Evolutionary conservation across 2,329 filamentous ascomycete species (phyloP), one percentile per base, ranked within the genome.

Genomic region (Aureobasidium mangrovei): DNA sequence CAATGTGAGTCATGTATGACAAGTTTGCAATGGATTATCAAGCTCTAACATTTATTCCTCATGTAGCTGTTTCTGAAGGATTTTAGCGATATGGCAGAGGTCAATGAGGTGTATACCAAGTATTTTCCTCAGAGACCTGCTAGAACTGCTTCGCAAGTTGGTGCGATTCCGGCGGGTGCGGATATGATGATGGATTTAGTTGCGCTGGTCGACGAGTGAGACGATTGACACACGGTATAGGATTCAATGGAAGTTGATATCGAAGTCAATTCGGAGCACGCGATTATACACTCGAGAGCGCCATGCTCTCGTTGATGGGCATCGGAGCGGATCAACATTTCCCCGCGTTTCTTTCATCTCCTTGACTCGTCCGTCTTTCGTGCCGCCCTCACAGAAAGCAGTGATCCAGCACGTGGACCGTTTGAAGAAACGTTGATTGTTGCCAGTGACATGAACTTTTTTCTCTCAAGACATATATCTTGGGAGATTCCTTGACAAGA

Each of bases 291-390:
- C 18, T 18, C 18, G 18, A 18, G 18, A 18, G 18, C 18, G 18
- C 18, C 18, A 18, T 18, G 18, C 18, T 18, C 18, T 18, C 18
- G 18, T 35, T 35, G 7, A 12, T 35, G 32, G 32, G 32, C 32
- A 12, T 35, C 33, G 49, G 49, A 38, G 27, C 49, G 41, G 41
- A 39, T 53, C 33, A 45, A 45, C 26, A 4, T 35, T 38, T 44
- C 28, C 40, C 49, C 40, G 48, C 48, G 39, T 41, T 43, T 52
- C 39, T 39, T 31, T 45, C 49, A 52, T 52, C 49, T 53, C 35
- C 41, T 35, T 42, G 39, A 52, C 41, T 53, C 39, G 39, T 31
- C 32, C 26, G 12, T 48, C 39, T 29, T 41, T 41, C 39, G 39
- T 39, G 49, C 41, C 49, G 36, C 49, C 41, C 40, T 53, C 33